phyloP scores from a whole-genome alignment of 129 eudicot genomes.

The Pseudognaphalium luteoalbum region DNA sequence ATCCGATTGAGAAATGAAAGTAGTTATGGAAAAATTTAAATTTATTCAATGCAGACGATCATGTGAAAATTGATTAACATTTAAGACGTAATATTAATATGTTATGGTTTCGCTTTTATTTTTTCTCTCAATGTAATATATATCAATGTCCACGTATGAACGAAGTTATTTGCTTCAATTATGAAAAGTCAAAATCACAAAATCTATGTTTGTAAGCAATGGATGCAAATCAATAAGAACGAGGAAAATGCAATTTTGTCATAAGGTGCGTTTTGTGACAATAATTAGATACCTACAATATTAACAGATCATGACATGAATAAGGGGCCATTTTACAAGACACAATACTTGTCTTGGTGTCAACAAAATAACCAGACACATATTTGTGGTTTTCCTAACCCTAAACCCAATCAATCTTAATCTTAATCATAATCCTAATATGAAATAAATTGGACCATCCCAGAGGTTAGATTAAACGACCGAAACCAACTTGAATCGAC shows the following conservation, averaged over 20 bases:
- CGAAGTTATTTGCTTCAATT: not conserved
- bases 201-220: slow-evolving; percentile 10
- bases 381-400: slow-evolving; percentile 5
- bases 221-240: slow-evolving; percentile 11
- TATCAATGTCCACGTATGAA: too few species aligned
- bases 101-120: too few species aligned
- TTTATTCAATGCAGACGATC: too few species aligned
- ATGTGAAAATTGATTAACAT: too few species aligned
- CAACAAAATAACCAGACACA: slow-evolving; percentile 10
- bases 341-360: slow-evolving; percentile 30
- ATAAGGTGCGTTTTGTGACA: slow-evolving; percentile 1
- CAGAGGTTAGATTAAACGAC: too few species aligned
- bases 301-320: slow-evolving; percentile 15
- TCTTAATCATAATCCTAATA: not conserved
- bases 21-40: too few species aligned
- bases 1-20: too few species aligned
- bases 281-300: slow-evolving; percentile 34
- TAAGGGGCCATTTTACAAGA: slow-evolving; percentile 12
- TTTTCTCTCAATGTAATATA: too few species aligned
- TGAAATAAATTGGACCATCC: too few species aligned
- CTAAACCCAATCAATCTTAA: slow-evolving; percentile 8
- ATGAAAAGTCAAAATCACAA: not conserved
- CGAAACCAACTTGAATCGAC: too few species aligned
- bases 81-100: too few species aligned
- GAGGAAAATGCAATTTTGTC: slow-evolving; percentile 19